Evolutionary conservation across 169 alveolate genomes (phyloP), one percentile per base, ranked within the genome.

Genomic region (Theileria annulata): DNA sequence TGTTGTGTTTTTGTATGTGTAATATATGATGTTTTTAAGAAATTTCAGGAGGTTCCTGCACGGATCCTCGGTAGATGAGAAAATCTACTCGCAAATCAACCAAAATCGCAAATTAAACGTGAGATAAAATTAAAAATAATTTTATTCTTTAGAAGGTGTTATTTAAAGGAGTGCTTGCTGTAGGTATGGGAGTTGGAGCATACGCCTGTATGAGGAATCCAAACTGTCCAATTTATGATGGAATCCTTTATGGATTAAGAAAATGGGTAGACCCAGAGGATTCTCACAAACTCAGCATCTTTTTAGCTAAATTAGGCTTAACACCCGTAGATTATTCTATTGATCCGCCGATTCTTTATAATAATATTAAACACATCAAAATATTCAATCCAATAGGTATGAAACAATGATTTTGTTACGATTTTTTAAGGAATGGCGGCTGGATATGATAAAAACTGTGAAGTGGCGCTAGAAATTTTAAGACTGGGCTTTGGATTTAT

Each of bases 401-500:
- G 76, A 47, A 27, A 25, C 17, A 4, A 31, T 15, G 9, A 25
- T 21, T 28, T 49, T 0, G 0, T 81, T 86, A 35, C 58, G 58
- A 87, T 79, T 33, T 88, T 88, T 0, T 74, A 87, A 66, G 97
- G 97, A 17, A 88, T 93, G 68, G 95, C 97, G 15, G 97, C 97
- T 0, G 97, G 97, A 0, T 93, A 88, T 73, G 97, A 93, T 76
- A 93, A 93, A 60, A 82, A 93, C 30, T 94, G 93, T 15, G 92
- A 89, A 75, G 94, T 88, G 23, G 92, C 95, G 17, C 81, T 78
- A 37, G 79, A 80, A 23, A 63, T 89, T n/a, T 63, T 75, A 31
- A 91, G 95, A 59, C 77, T 93, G 68, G 96, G 97, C 12, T 93
- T 92, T 68, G 94, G 95, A 31, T 93, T 92, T 85, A 87, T 93